phyloP scores from a whole-genome alignment of 805 yeast genomes.

The Metschnikowia borealis region DNA sequence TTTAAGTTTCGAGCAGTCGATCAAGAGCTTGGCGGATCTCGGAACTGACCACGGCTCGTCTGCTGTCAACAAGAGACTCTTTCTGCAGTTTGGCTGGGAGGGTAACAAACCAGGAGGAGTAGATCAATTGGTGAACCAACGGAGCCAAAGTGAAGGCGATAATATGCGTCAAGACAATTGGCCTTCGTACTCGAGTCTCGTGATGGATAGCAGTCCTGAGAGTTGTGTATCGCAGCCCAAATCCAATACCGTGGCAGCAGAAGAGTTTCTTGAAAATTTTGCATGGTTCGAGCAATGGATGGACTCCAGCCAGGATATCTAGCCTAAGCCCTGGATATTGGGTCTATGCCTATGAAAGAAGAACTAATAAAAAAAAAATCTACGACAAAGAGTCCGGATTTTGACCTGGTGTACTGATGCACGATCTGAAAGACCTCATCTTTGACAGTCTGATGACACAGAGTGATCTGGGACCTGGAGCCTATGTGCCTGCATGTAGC shows the following conservation, averaged over 20 bases:
- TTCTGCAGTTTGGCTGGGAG: conserved; percentile 43
- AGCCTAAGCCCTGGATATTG: background rate
- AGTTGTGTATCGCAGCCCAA: conserved; percentile 7
- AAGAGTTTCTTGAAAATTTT: conserved; percentile 38
- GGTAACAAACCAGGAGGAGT: conserved; percentile 7
- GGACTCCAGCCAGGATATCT: conserved; percentile 15
- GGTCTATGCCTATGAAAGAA: no score
- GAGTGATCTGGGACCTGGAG: no score
- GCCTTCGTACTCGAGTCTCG: background rate
- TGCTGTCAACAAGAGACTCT: conserved; percentile 45
- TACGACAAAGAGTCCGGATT: no score
- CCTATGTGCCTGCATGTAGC: background rate
- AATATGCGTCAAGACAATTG: background rate
- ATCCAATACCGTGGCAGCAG: conserved; percentile 5
- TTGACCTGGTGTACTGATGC: no score
- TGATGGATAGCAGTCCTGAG: conserved; percentile 3
- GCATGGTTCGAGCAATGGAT: conserved; percentile 58
- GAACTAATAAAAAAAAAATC: no score
- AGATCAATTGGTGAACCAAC: conserved; percentile 15
- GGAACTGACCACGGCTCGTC: conserved; percentile 55
- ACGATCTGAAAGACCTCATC: no score
- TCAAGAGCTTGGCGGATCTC: conserved; percentile 30
- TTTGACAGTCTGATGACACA: no score
- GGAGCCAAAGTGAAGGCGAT: conserved; percentile 8
- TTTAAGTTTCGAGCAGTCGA: conserved; percentile 42